Evolutionary conservation across 805 yeast genomes (phyloP).

Genomic region (Saccharomycopsis javanensis): DNA sequence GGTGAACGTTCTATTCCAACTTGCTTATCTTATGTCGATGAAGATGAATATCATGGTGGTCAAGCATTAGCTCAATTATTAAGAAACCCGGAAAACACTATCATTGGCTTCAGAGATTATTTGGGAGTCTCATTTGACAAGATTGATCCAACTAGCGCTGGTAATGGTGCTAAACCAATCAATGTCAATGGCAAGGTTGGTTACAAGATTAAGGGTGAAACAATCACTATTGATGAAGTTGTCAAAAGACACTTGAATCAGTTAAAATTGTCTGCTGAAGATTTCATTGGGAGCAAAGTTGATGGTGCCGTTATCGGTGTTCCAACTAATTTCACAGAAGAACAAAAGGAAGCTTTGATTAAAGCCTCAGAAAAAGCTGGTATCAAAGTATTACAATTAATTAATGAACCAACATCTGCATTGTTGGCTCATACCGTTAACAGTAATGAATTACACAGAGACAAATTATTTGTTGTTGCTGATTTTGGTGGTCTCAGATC

Average conservation of each 20-base stretch:
- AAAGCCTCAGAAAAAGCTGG: constrained; percentile 62
- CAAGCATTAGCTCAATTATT: constrained; percentile 90
- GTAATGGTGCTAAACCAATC: constrained; percentile 58
- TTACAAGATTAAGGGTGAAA: constrained; percentile 50
- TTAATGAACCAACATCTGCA: constrained; percentile 90
- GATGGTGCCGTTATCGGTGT: constrained; percentile 83
- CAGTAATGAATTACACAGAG: constrained; percentile 31
- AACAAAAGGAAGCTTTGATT: constrained; percentile 56
- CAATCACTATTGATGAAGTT: constrained; percentile 64
- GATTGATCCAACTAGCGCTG: constrained; percentile 56
- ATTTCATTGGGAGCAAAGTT: constrained; percentile 72
- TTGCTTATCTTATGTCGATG: constrained; percentile 81
- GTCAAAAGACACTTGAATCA: constrained; percentile 76
- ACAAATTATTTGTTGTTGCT: constrained; percentile 80
- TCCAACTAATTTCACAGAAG: constrained; percentile 77
- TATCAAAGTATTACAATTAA: constrained; percentile 71
- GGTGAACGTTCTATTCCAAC: constrained; percentile 98
- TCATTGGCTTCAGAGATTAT: constrained; percentile 87
- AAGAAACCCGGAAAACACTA: constrained; percentile 81
- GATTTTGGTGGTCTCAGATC: constrained; percentile 96
- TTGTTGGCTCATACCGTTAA: constrained; percentile 63
- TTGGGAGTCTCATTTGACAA: constrained; percentile 67
- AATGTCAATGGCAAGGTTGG: constrained; percentile 60
- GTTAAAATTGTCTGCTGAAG: constrained; percentile 82
- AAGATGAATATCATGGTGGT: constrained; percentile 94